A percentile compares a stretch with the other conserved stretches of the same genome.
phyloP scores from a whole-genome alignment of 495 filamentous ascomycete species.

The Chaetomidium leptoderma region DNA sequence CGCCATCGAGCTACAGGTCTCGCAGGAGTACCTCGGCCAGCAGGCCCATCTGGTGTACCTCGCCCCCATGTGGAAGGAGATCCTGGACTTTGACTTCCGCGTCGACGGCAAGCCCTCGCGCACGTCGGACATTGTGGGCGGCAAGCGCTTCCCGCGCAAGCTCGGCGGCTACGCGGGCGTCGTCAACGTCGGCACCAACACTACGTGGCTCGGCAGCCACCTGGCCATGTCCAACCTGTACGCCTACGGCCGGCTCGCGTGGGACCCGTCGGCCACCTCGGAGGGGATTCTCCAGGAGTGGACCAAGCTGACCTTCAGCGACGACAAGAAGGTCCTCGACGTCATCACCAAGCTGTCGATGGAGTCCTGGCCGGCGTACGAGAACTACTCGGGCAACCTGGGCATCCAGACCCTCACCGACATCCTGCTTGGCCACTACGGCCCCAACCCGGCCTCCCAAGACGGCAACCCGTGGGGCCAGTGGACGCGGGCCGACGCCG shows the following conservation, averaged over 20 bases:
- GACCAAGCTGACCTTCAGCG: constrained; percentile 61
- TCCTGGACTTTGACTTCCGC: constrained; percentile 63
- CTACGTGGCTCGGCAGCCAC: constrained; percentile 65
- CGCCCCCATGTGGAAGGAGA: constrained; percentile 61
- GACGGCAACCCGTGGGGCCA: constrained; percentile 69
- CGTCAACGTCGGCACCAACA: constrained; percentile 63
- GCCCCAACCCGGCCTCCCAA: constrained; percentile 61
- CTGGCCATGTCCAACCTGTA: constrained; percentile 70
- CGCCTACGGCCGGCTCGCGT: constrained; percentile 62
- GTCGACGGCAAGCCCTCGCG: constrained; percentile 51
- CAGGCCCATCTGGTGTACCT: constrained; percentile 66
- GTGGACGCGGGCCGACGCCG: constrained; percentile 62
- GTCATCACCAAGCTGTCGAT: constrained; percentile 61
- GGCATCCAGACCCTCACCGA: constrained; percentile 68
- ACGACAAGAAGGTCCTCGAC: constrained; percentile 49
- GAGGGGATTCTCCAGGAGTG: constrained; percentile 56
- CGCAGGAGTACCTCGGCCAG: constrained; percentile 69
- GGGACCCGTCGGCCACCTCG: constrained; percentile 51
- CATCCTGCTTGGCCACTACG: constrained; percentile 62
- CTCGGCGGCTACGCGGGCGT: constrained; percentile 63
- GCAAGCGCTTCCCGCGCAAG: constrained; percentile 54
- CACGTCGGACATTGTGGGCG: constrained; percentile 55
- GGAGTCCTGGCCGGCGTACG: constrained; percentile 66
- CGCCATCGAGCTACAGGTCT: constrained; percentile 63
- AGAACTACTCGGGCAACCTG: constrained; percentile 66